Base-by-base conservation (phyloP, 176 grass and related monocot genomes). In the Aechmea fasciata region DNA sequence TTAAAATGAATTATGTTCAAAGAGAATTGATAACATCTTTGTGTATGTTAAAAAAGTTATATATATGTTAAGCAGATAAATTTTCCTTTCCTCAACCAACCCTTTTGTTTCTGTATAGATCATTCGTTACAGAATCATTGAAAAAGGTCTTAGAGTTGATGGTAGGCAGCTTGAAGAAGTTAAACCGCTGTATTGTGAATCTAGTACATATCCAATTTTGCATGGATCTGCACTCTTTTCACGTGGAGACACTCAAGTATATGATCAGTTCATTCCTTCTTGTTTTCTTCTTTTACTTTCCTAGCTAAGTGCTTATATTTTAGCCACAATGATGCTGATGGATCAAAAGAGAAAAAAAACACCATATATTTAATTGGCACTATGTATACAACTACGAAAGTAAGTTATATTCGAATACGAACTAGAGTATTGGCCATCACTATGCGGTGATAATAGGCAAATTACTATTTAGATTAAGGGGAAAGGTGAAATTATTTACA, bases 191-290 rank as follows among this genome's bases (percentile, higher is more conserved):
- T 93, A 85, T 68, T 99, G 94, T 8, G 94, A 93, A 74, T 90
- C 94, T 49, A 74, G 78, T 69, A 79, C 84, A 70, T 97, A 81
- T 75, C 86, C 86, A 1, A 65, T 72, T 41, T 72, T 97, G 52
- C 94, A 97, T 85, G 94, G 94, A 48, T 97, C 89, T 85, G 85
- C 94, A 49, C 79, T 97, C 48, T 93, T 97, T 81, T 93, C 94
- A 24, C 89, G 89, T 72, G 89, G 87, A 50, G 86, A 92, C 69
- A 97, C 94, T 19, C 89, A 97, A 82, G 94, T 97, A 71, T 49
- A 66, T 15, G 20, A 54, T 66, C n/a, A 47, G 2, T 54, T 57
- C 33, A 41, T 57, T 64, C 55, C 9, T 9, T 18, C 18, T n/a
- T 63, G n/a, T 48, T 59, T 7, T 10, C 13, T n/a, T 25, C 13